These are phyloP conservation scores for Pseudocercospora crystallina DNA, from an alignment of 2,329 filamentous ascomycete genomes.

Conservation along the genomic window DNA sequence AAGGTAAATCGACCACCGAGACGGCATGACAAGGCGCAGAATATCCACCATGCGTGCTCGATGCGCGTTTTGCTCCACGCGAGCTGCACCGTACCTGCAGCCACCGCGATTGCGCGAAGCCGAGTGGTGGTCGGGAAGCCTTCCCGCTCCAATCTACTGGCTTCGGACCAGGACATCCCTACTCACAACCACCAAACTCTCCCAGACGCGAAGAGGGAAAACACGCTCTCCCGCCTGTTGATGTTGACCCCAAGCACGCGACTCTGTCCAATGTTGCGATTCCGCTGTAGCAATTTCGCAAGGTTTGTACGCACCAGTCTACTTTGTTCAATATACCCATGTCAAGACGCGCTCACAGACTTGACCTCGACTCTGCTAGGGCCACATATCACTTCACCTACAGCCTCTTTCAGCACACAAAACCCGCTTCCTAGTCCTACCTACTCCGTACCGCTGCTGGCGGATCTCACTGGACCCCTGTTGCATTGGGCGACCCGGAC, in stretches of 20 bases:
- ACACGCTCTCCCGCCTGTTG: not conserved
- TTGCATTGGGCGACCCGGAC: conserved; percentile 8
- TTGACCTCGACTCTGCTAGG: not conserved
- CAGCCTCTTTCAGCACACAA: too few relatives aligned
- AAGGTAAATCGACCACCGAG: too few relatives aligned
- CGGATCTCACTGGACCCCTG: too few relatives aligned
- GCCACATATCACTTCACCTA: not conserved
- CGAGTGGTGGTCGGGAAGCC: too few relatives aligned
- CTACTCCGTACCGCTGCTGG: too few relatives aligned
- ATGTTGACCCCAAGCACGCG: conserved; percentile 7
- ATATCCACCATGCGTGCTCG: too few relatives aligned
- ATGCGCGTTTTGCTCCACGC: conserved; percentile 1
- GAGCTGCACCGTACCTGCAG: conserved; percentile 1
- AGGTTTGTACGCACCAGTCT: conserved; percentile 12
- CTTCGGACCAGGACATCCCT: not conserved
- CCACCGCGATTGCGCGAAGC: too few relatives aligned
- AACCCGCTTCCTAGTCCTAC: too few relatives aligned
- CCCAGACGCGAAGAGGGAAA: conserved; percentile 3
- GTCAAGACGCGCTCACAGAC: conserved; percentile 5
- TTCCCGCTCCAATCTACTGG: too few relatives aligned
- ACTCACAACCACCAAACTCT: not conserved
- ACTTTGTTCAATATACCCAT: conserved; percentile 8
- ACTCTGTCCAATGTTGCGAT: not conserved
- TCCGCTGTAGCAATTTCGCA: conserved; percentile 13
- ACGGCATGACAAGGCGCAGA: too few relatives aligned